Evolutionary conservation across 108 stramenopile genomes (phyloP).

Genomic region (Chaetoceros muelleri): DNA sequence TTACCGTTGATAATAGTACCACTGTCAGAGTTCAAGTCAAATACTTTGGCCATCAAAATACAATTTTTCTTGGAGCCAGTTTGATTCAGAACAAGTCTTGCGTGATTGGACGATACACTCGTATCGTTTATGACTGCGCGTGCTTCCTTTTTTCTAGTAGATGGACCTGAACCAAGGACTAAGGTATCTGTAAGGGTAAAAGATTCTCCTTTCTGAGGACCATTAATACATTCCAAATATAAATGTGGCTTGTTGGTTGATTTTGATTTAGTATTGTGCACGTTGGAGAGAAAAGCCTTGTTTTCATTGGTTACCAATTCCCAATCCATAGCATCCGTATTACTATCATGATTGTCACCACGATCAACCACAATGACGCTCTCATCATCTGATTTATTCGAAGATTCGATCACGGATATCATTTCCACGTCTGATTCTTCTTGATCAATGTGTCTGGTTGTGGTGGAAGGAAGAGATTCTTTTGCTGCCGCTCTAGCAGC

Average conservation of each 20-base stretch:
- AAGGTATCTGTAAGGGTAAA: slow-evolving; percentile 16
- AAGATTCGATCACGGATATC: neutral
- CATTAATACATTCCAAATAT: slow-evolving; percentile 10
- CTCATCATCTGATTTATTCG: neutral
- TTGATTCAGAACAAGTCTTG: slow-evolving; percentile 14
- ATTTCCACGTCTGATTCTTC: neutral
- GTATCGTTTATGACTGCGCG: slow-evolving; percentile 10
- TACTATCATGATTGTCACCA: slow-evolving; percentile 7
- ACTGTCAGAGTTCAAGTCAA: slow-evolving; percentile 34
- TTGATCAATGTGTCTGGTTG: neutral
- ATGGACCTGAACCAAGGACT: slow-evolving; percentile 18
- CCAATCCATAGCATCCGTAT: slow-evolving; percentile 24
- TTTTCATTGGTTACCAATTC: slow-evolving; percentile 13
- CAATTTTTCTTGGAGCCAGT: slow-evolving; percentile 10
- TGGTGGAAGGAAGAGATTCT: too few relatives aligned
- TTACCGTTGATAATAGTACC: slow-evolving; percentile 41
- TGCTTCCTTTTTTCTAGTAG: slow-evolving; percentile 2
- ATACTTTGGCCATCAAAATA: slow-evolving; percentile 27
- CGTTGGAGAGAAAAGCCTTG: slow-evolving; percentile 1
- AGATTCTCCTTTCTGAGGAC: slow-evolving; percentile 26
- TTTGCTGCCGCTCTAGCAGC: neutral
- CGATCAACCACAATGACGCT: neutral
- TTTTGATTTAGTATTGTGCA: neutral
- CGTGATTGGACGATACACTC: slow-evolving; percentile 11
- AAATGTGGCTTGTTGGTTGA: slow-evolving; percentile 2